Base-by-base conservation (phyloP, 2,329 filamentous ascomycete species). In the Thelonectria blattea region DNA sequence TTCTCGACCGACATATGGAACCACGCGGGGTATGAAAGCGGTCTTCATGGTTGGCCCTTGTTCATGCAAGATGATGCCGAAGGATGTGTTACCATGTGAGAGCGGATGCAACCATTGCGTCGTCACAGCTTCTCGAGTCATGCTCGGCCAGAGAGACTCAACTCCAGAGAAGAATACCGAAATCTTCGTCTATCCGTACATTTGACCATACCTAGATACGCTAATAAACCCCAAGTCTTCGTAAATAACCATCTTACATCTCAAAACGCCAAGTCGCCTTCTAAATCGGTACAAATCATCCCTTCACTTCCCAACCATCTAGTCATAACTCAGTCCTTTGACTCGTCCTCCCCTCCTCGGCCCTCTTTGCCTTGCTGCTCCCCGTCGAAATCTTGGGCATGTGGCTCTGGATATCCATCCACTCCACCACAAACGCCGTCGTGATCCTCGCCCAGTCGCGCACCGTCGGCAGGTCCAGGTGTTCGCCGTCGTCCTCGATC, bases 381-480 rank as follows among this genome's bases (percentile, higher is more conserved):
- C 34, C 15, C 22, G 64, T 52, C 27, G 57, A 47, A 55, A 63
- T 57, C 63, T 72, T 73, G 11, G 76, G 71, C 64, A 80, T 70
- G 42, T 74, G 71, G 6, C 72, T 71, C 20, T 77, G 77, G 62
- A 98, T 76, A 66, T 96, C 93, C 85, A 98, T 86, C 93, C 93
- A 98, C 77, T 98, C 94, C 0, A 91, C 89, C 34, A 88, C 85
- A 78, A 98, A 99, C 0, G 88, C 93, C 1, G 91, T 89, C 7
- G 94, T 81, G 50, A 99, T 88, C 73, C 85, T 88, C 17, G 90
- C 87, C 95, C 95, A 99, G 75, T 99, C 95, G 69, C 91, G 85
- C 37, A 93, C 86, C 0, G 91, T 94, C 9, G 86, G 81, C 66
- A 89, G 79, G 74, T 99, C 92, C 57, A 99, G 78, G 76, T 98